Evolutionary conservation across 371 early-diverging fungal species (phyloP), one percentile per base, ranked within the genome.

Genomic region (Mucor sp.): DNA sequence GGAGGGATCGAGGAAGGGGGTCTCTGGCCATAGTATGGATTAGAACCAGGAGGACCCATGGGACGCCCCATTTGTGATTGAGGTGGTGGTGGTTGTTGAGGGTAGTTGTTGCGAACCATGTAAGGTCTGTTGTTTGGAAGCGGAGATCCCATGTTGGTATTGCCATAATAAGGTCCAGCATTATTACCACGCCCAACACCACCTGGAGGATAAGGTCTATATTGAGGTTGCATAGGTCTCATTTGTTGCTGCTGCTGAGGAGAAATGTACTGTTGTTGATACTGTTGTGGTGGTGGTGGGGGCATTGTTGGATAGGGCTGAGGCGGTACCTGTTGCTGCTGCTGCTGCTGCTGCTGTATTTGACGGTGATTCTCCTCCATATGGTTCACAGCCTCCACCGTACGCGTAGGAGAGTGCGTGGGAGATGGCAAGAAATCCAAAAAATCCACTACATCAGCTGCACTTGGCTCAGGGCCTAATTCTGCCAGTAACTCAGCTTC

Each of bases 371-470:
- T 70, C 15, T 67, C 57, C 68, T 76, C 80, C 77, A 79, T 79
- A 9, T 65, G 35, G 28, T 66, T 50, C 5, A 69, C 71, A 17
- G 75, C 77, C 39, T 55, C 61, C 30, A 59, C 32, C 5, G 33
- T 35, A 25, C 44, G 56, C 23, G 60, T 23, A 58, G 83, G 83
- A 21, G 83, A 79, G 56, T 77, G 83, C 1, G 83, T 78, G 21
- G 83, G 83, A 11, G 83, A 83, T 25, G 83, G 83, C 35, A 83
- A 62, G 63, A 77, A 83, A 47, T 83, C 83, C 23, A 83, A 65
- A 62, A 83, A 80, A 67, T 83, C 83, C 19, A 77, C 79, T 9
- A 83, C 81, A 71, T 83, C 83, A 39, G 83, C 83, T 41, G 83
- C 83, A 74, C 83, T 83, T 27, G 83, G 83, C 39, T 83, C 83